These are phyloP conservation scores for Colletotrichum sp. DNA, from an alignment of 2,329 filamentous ascomycete genomes.

Conservation along the genomic window DNA sequence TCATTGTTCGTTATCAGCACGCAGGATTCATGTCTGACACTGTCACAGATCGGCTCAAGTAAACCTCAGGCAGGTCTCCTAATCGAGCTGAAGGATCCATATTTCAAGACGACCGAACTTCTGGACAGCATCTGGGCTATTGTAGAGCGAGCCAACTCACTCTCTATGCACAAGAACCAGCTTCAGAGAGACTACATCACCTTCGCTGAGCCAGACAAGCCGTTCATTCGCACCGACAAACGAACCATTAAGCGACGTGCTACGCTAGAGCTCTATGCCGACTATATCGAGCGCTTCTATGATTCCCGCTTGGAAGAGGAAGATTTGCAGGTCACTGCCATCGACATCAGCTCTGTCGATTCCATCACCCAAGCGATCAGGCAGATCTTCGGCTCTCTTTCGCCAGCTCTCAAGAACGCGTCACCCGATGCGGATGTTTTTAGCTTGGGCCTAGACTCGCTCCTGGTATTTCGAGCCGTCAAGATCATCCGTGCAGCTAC, in stretches of 20 bases:
- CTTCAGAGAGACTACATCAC: neutral
- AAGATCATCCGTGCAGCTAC: neutral
- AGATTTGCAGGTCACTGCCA: neutral
- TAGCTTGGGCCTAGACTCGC: neutral
- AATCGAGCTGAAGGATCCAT: neutral
- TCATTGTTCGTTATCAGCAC: fast-evolving
- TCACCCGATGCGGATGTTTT: neutral
- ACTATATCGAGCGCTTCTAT: neutral
- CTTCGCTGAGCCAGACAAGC: neutral
- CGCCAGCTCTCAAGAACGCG: neutral
- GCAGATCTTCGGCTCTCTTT: neutral
- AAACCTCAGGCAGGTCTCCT: neutral
- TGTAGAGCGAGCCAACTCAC: neutral
- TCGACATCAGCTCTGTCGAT: fast-evolving
- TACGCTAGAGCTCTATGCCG: neutral
- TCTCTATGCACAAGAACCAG: neutral
- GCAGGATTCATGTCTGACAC: neutral
- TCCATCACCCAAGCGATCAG: neutral
- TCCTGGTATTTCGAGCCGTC: neutral
- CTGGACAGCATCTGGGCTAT: neutral
- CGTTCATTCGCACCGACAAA: neutral
- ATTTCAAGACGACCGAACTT: neutral
- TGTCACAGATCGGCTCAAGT: neutral
- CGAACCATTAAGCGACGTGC: neutral
- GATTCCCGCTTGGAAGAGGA: neutral